phyloP scores from a whole-genome alignment of 202 grass and related monocot species.

The Carex arenaria region DNA sequence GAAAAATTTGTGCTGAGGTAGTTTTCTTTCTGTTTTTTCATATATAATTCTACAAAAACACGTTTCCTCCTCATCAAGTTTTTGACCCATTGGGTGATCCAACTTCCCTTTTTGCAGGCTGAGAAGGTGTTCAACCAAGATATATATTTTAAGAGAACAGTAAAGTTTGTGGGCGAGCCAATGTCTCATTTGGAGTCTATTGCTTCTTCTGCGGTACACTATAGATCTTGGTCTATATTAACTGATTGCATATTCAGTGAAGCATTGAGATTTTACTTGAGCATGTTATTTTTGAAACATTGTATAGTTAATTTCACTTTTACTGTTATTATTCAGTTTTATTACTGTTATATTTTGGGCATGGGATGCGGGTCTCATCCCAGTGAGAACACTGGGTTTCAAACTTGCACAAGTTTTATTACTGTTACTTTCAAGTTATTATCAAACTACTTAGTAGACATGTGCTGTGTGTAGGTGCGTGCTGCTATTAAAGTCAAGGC shows the following conservation, averaged over 20 bases:
- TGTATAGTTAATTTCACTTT: neutral
- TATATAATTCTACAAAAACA: neutral
- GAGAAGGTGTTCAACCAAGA: constrained; percentile 99
- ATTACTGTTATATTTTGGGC: neutral
- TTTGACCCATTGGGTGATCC: neutral
- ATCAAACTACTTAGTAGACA: constrained; percentile 26
- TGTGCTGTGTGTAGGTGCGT: constrained; percentile 52
- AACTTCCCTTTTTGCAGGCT: constrained; percentile 46
- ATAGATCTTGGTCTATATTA: neutral
- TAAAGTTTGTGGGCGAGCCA: constrained; percentile 92
- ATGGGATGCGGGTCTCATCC: too few species aligned
- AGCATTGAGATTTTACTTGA: neutral
- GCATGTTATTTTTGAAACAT: neutral
- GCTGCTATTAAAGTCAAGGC: constrained; percentile 98
- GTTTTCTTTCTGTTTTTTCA: constrained; percentile 14
- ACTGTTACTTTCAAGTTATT: neutral
- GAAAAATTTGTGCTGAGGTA: constrained; percentile 98
- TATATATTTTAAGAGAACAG: constrained; percentile 87
- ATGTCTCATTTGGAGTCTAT: constrained; percentile 99
- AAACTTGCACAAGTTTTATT: neutral
- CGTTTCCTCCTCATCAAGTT: neutral
- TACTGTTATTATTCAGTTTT: neutral
- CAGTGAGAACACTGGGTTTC: too few species aligned
- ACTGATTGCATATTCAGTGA: neutral
- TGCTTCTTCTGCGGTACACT: constrained; percentile 80